A percentile compares a stretch with the other conserved stretches of the same genome.
phyloP scores from a whole-genome alignment of 371 early-diverging fungal species.

The Sporodiniella umbellata region DNA sequence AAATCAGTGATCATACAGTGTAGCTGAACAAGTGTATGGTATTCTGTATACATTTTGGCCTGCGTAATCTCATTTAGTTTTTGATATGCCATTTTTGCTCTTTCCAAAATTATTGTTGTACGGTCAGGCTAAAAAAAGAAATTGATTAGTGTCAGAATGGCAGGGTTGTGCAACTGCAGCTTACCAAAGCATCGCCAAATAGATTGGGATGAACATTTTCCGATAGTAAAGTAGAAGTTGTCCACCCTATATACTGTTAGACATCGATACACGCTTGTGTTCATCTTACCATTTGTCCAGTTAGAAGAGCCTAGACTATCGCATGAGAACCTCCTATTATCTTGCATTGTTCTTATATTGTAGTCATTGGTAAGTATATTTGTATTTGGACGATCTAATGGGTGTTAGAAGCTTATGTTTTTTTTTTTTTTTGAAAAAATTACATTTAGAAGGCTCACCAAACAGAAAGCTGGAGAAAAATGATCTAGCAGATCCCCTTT shows the following conservation, averaged over 20 bases:
- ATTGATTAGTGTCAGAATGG: neutral
- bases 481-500: conserved; percentile 17
- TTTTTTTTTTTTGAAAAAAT: neutral
- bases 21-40: conserved; percentile 23
- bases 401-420: no score
- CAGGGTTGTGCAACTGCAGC: neutral
- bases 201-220: conserved; percentile 38
- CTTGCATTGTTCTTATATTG: conserved; percentile 5
- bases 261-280: neutral
- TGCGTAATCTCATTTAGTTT: conserved; percentile 28
- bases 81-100: conserved; percentile 26
- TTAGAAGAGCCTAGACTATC: conserved; percentile 1
- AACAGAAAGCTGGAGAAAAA: conserved; percentile 45
- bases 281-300: conserved; percentile 24
- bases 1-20: conserved; percentile 28
- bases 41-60: conserved; percentile 15
- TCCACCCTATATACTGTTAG: conserved; percentile 18
- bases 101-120: conserved; percentile 17
- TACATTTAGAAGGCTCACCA: conserved; percentile 26
- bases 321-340: conserved; percentile 13
- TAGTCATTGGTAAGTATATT: conserved; percentile 8
- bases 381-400: neutral
- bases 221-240: conserved; percentile 31
- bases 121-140: conserved; percentile 19
- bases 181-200: conserved; percentile 45